Percentiles rank a stretch among this genome's conserved stretches.
Evolutionary conservation across 2,329 filamentous ascomycete genomes (phyloP).

Genomic region (Ophiosphaerella narmari): DNA sequence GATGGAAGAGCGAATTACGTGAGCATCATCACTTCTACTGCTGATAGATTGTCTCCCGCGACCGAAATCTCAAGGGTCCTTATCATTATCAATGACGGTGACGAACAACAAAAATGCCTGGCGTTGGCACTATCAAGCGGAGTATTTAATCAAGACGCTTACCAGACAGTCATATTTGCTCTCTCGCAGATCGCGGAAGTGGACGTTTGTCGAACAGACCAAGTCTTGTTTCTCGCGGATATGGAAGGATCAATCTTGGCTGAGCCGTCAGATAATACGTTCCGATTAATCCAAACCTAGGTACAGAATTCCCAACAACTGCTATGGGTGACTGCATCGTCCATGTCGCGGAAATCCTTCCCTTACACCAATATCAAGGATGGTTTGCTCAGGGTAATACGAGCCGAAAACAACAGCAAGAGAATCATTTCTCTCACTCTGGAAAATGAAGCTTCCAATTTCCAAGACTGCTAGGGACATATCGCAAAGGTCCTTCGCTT

Average conservation of each 20-base stretch:
- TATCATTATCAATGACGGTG: background rate
- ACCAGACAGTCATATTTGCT: background rate
- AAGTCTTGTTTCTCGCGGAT: background rate
- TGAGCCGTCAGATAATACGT: background rate
- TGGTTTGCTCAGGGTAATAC: conserved; percentile 9
- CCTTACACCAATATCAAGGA: conserved; percentile 1
- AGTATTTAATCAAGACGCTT: background rate
- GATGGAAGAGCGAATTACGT: background rate
- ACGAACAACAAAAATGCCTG: background rate
- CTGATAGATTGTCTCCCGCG: background rate
- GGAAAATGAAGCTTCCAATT: background rate
- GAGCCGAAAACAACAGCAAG: conserved; percentile 5
- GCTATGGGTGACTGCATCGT: conserved; percentile 6
- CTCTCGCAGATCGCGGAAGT: background rate
- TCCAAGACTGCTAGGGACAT: background rate
- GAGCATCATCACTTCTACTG: background rate
- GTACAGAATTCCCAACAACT: conserved; percentile 4
- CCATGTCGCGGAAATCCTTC: background rate
- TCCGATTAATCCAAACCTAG: background rate
- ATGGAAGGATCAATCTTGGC: background rate
- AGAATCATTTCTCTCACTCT: conserved; percentile 9
- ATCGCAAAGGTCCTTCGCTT: background rate
- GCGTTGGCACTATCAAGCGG: background rate
- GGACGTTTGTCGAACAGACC: background rate
- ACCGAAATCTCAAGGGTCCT: background rate